Evolutionary conservation across 2,329 filamentous ascomycete genomes (phyloP).

Genomic region (Huntiella abstrusa): DNA sequence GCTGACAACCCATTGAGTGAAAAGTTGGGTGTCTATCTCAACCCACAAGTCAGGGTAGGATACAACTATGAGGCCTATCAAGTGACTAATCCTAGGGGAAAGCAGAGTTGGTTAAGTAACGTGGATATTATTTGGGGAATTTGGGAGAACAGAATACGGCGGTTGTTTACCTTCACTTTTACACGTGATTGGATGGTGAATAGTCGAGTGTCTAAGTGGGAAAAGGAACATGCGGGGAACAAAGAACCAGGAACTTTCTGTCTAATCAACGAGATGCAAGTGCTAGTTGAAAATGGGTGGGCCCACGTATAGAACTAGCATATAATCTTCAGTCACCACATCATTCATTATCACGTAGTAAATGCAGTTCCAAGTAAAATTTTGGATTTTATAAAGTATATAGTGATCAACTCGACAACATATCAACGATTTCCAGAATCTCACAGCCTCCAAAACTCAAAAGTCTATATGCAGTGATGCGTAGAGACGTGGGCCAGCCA

Average conservation of each 20-base stretch:
- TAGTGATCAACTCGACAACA: not conserved
- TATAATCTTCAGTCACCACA: not conserved
- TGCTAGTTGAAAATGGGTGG: slow-evolving; percentile 38
- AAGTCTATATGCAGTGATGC: not conserved
- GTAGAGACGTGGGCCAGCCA: not conserved
- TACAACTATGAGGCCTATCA: slow-evolving; percentile 38
- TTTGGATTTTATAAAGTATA: not conserved
- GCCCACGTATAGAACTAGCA: slow-evolving; percentile 27
- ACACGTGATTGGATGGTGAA: slow-evolving; percentile 18
- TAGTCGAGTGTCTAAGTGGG: slow-evolving; percentile 22
- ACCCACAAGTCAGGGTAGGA: slow-evolving; percentile 49
- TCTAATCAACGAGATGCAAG: slow-evolving; percentile 42
- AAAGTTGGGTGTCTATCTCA: slow-evolving; percentile 42
- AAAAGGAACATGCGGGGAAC: slow-evolving; percentile 18
- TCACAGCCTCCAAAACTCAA: not conserved
- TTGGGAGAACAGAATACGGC: slow-evolving; percentile 37
- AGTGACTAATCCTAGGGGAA: slow-evolving; percentile 22
- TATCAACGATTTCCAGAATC: not conserved
- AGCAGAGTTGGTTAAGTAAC: slow-evolving; percentile 26
- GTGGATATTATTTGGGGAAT: slow-evolving; percentile 31
- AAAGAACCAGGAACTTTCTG: slow-evolving; percentile 31
- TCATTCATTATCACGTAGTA: not conserved
- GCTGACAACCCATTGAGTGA: slow-evolving; percentile 44
- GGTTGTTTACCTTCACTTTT: slow-evolving; percentile 21
- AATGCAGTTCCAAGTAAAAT: not conserved